Base-by-base conservation (phyloP, 768 basidiomycete genomes). In the Cyclocybe aegerita region DNA sequence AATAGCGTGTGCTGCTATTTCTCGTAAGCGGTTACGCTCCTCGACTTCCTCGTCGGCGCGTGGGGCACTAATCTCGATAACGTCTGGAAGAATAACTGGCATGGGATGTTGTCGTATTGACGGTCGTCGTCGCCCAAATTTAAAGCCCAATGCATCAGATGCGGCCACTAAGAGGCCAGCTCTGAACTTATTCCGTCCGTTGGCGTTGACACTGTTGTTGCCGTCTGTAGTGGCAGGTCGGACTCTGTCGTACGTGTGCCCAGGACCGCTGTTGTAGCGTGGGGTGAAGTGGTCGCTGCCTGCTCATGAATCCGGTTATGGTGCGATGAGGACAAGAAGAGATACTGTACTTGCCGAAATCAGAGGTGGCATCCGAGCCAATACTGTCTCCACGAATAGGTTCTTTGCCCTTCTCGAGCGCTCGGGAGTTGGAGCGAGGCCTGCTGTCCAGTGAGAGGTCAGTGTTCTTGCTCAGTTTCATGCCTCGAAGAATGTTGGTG, bases 1-100 rank as follows among this genome's bases (percentile, higher is more conserved):
- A 41, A 92, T 83, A 9, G 85, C 80, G 59, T 88, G 83, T 0
- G 89, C 90, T 12, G 90, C 90, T 35, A 79, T 82, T 48, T 86
- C 85, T 31, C 88, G 73, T 31, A 92, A 69, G n/a, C 87, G 80
- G 54, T 86, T 80, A 8, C 90, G 80, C 58, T 91, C 89, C 60
- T 85, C 83, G 42, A 79, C 75, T 59, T 91, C 89, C 39, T 73
- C 78, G 55, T 87, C 82, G 41, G 73, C 70, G 40, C 68, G 68
- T 37, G 66, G 72, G 7, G 80, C 81, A 41, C 69, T 75, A 43
- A 91, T 89, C 63, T 91, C 88, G 49, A 91, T 86, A 43, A 90
- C 85, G 35, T 80, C 86, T 12, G 86, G 80, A 44, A 86, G 69
- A 37, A 85, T 64, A 23, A 80, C 64, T 15, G 74, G 73, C 46